Conservation (phyloP, 1,284 basidiomycete genomes). For the Pyrrhoderma lamaoense region DNA sequence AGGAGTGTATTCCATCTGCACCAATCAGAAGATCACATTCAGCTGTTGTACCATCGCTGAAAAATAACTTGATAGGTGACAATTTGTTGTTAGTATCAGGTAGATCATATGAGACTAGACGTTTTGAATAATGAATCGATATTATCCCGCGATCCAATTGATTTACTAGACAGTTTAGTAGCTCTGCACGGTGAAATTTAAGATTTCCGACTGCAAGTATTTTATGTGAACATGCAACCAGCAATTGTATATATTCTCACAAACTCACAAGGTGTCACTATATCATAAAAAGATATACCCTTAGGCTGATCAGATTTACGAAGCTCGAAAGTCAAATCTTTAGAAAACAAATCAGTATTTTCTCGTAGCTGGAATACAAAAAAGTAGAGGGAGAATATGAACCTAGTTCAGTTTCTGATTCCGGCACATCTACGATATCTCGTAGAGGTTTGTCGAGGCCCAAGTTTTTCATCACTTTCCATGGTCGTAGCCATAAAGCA, state of each 20-base stretch:
- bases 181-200: constrained; percentile 36
- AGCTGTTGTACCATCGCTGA: constrained; percentile 37
- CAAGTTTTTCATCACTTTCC: constrained; percentile 27
- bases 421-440: too few species aligned
- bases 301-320: constrained; percentile 30
- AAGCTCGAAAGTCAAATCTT: constrained; percentile 24
- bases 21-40: constrained; percentile 40
- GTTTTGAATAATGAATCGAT: constrained; percentile 32
- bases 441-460: constrained; percentile 14
- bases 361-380: too few species aligned
- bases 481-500: constrained; percentile 30
- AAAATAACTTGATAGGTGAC: constrained; percentile 30
- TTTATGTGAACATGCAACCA: not conserved
- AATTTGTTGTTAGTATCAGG: constrained; percentile 22
- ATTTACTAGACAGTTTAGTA: constrained; percentile 34
- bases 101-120: constrained; percentile 31
- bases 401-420: too few species aligned
- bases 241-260: not conserved
- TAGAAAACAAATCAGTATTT: too few species aligned
- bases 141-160: constrained; percentile 27
- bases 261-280: constrained; percentile 28
- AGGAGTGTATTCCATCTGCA: constrained; percentile 38
- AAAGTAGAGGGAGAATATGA: too few species aligned
- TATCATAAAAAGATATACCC: constrained; percentile 26
- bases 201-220: constrained; percentile 35